Base-by-base conservation (phyloP, 2,329 filamentous ascomycete species). In the Penicillium thymicola region DNA sequence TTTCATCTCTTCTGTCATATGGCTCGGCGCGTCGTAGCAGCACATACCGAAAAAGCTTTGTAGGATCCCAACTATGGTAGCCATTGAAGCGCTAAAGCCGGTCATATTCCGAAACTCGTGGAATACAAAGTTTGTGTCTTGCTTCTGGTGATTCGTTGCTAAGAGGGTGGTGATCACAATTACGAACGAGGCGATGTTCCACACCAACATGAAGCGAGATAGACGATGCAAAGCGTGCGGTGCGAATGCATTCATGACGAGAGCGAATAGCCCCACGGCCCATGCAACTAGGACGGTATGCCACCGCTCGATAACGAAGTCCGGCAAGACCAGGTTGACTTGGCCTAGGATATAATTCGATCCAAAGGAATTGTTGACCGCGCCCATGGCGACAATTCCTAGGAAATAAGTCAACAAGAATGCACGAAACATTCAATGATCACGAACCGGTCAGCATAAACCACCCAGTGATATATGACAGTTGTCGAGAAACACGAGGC, bases 291-390 rank as follows among this genome's bases (percentile, higher is more conserved):
- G 71, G 5, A 82, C 79, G 0, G 78, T 79, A 54, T 84, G 82
- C 82, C 82, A 85, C 21, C 81, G 72, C 59, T 83, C 70, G 53
- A 84, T 83, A 1, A 70, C 74, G 55, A 79, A 84, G 3, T 65
- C 65, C 0, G 78, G 78, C 53, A 80, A 76, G 54, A 79, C 78
- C 7, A 84, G 71, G 34, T 82, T 81, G 5, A 78, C 79, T 57
- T 79, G 75, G 2, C 81, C 82, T 0, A 84, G 76, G 49, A 83
- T 72, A 67, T 83, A 83, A 54, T 83, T 83, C 14, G 80, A 78
- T 2, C 73, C 73, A 43, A 84, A 76, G 59, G 79, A 82, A 62
- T 80, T 80, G 65, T 82, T 82, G 2, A 76, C 78, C 4, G 80
- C 78, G 7, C 80, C 80, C 78, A 82, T 82, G 4, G 79, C 76